phyloP scores from a whole-genome alignment of 164 flowering plant species.

The Vitis amurensis region DNA sequence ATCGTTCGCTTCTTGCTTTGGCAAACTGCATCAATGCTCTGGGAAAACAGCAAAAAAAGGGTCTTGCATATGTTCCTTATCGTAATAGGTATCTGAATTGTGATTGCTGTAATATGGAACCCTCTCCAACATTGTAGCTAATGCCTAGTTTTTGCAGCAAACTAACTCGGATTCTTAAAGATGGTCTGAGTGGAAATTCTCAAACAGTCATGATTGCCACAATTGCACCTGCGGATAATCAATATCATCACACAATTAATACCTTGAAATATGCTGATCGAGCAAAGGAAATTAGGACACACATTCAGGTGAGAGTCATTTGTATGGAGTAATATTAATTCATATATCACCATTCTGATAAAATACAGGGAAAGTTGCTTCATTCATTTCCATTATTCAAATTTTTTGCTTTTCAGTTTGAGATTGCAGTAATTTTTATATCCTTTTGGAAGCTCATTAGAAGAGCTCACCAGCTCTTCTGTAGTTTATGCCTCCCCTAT shows the following conservation, averaged over 20 bases:
- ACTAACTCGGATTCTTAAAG: slow-evolving; percentile 89
- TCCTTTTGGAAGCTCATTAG: too few species aligned
- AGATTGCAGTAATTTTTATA: too few species aligned
- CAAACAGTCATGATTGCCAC: slow-evolving; percentile 91
- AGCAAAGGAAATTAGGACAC: slow-evolving; percentile 92
- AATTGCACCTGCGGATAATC: slow-evolving; percentile 74
- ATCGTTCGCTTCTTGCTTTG: slow-evolving; percentile 89
- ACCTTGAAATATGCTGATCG: slow-evolving; percentile 92
- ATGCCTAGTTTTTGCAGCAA: slow-evolving; percentile 54
- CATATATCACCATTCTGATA: too few species aligned
- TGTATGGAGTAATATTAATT: not conserved
- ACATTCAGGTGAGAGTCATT: slow-evolving; percentile 56
- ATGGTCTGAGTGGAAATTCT: slow-evolving; percentile 93
- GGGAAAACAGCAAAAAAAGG: slow-evolving; percentile 91
- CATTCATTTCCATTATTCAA: too few species aligned
- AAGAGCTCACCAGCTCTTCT: too few species aligned
- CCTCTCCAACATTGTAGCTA: slow-evolving; percentile 17
- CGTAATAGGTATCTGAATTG: slow-evolving; percentile 67
- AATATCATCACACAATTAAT: slow-evolving; percentile 87
- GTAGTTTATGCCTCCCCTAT: too few species aligned
- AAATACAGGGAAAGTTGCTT: too few species aligned
- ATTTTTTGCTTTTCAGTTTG: too few species aligned
- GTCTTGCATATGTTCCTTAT: slow-evolving; percentile 95
- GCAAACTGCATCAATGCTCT: slow-evolving; percentile 94
- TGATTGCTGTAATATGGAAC: slow-evolving; percentile 2